Evolutionary conservation across 108 stramenopile genomes (phyloP), one percentile per base, ranked within the genome.

Genomic region (Cyclotella distinguenda): DNA sequence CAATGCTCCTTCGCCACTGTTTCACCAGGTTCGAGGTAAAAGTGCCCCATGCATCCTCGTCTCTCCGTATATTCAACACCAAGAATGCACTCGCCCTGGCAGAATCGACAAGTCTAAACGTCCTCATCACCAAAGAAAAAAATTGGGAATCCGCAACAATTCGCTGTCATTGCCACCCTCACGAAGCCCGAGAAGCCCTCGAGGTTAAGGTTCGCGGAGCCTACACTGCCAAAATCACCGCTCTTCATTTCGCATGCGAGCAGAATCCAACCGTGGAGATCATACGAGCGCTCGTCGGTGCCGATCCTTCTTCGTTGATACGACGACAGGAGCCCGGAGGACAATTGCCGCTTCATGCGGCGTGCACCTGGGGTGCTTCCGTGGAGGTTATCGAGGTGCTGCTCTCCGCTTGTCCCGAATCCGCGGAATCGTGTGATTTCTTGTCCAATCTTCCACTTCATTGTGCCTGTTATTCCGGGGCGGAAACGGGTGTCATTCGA

Each of bases 161-260:
- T 0, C 83, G 86, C 25, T 60, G 87, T 32, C 66, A 68, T 18
- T 46, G 50, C 12, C 60, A 82, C 54, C 90, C 90, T 11, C 35
- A 66, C 7, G 86, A 93, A 58, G 88, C 87, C 6, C 69, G 77
- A 9, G 59, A 83, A 51, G 57, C 77, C 7, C 45, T 88, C 18
- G 68, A 72, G 47, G 82, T 86, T 6, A 82, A 74, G 54, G 88
- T 89, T 4, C 72, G 87, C 22, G 92, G 92, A 50, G 92, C 89
- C 25, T 90, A 90, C 39, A 78, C 68, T 22, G 57, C 77, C 31
- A 84, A 86, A 25, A 82, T 94, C 25, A 82, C 83, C 4, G 85
- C 93, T 9, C 64, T 94, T 21, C 83, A 89, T 50, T 89, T 82
- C 54, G 89, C 90, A 36, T 90, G 85, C 36, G 93, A 94, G 54